Base-by-base conservation (phyloP, 148 eudicot genomes). In the Fallopia convolvulus region DNA sequence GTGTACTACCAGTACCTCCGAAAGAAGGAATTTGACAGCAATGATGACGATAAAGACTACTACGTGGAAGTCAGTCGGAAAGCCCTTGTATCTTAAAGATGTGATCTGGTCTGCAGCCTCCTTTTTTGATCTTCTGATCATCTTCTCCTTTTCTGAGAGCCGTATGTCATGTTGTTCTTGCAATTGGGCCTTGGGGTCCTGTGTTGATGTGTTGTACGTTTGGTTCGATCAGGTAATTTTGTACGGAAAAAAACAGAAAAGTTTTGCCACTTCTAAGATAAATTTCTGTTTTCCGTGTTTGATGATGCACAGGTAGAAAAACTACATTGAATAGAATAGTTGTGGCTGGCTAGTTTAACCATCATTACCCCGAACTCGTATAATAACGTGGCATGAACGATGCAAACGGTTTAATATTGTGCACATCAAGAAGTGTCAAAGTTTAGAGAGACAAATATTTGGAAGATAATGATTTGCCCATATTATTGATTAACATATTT, bases 1-100 rank as follows among this genome's bases (percentile, higher is more conserved):
- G 81, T 93, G 50, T 95, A 95, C 82, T 95, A 95, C 86, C 89
- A 79, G 84, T 81, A 92, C 81, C 44, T 85, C 15, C 73, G 79
- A 32, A 87, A 70, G 80, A 82, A 77, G 81, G 81, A 30, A 26
- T 32, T 82, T 26, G 73, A 77, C 4, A 84, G 73, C 17, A 65
- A 70, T 55, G 83, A 80, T 12, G 81, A 81, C 11, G 44, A 68
- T 2, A 11, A 32, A 18, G 47, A 76, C 81, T 79, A 80, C 84
- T 81, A 83, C 20, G 66, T 39, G 17, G 88, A 87, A 78, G 88
- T 87, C 8, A 70, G 42, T 55, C 20, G 11, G 4, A 89, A 89
- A 53, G 58, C 80, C 58, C 21, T 78, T 76, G 76, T 77, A 33
- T 74, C 82, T 20, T 84, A 68, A 68, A 36, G 2, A 61, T 11